These are phyloP conservation scores for Rhodotorula sp. DNA, from an alignment of 1,284 basidiomycete genomes.

Conservation along the genomic window DNA sequence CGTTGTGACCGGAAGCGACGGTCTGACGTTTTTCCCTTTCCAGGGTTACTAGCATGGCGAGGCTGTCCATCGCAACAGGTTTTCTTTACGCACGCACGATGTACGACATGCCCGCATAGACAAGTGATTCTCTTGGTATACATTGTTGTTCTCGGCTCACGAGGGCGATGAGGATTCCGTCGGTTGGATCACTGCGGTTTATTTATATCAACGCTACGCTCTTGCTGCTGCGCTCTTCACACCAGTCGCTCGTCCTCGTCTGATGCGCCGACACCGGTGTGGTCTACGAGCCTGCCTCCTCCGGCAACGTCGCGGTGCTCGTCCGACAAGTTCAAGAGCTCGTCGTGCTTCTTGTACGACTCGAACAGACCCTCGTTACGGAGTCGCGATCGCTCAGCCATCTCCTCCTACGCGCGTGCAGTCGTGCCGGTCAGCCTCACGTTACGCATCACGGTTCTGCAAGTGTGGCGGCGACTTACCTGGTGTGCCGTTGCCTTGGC, in stretches of 20 bases:
- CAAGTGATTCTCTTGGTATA: no score
- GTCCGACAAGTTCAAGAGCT: slow-evolving; percentile 11
- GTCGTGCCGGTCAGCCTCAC: not conserved
- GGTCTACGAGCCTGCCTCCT: not conserved
- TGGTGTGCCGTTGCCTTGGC: slow-evolving; percentile 25
- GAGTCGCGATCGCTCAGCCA: slow-evolving; percentile 34
- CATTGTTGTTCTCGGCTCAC: not conserved
- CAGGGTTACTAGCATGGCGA: not conserved
- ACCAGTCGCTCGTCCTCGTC: not conserved
- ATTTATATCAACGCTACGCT: not conserved
- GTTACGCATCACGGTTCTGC: not conserved
- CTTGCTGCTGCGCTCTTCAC: not conserved
- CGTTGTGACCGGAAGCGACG: no score
- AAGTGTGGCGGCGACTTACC: not conserved
- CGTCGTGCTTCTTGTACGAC: slow-evolving; percentile 30
- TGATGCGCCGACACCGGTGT: not conserved
- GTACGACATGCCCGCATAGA: no score
- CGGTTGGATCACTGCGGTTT: no score
- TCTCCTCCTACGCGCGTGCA: slow-evolving; percentile 16
- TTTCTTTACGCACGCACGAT: no score
- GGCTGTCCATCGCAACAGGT: no score
- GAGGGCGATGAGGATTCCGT: not conserved
- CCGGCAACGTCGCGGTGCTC: slow-evolving; percentile 20
- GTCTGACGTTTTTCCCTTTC: not conserved
- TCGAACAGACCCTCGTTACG: slow-evolving; percentile 28